Conservation (phyloP, 345 rosid species). For the Eucalyptus marginata region DNA sequence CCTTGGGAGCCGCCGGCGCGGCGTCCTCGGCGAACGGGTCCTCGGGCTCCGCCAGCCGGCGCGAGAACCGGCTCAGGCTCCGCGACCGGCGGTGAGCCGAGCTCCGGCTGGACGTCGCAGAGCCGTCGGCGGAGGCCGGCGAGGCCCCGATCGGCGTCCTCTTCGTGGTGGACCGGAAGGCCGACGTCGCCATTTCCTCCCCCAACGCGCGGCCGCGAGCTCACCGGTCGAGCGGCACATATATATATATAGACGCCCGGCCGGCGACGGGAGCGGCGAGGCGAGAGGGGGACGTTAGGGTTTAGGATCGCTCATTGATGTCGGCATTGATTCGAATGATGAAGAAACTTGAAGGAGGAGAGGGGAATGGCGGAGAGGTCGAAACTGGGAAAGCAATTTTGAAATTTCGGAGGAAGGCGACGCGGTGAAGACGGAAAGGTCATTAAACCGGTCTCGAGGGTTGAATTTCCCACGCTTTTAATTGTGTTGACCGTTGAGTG, state of each 20-base stretch:
- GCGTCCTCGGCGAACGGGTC: constrained; percentile 20
- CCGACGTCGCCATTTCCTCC: constrained; percentile 58
- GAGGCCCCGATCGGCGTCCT: constrained; percentile 32
- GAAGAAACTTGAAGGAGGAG: neutral
- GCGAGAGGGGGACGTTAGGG: neutral
- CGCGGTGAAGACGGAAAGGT: neutral
- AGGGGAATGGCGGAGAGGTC: neutral
- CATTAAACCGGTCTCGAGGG: neutral
- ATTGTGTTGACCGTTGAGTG: neutral
- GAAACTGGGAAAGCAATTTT: neutral
- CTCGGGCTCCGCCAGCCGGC: constrained; percentile 15
- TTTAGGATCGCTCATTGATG: neutral
- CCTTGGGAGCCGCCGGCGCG: constrained; percentile 30
- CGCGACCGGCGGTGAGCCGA: constrained; percentile 58
- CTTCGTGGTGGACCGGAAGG: constrained; percentile 54
- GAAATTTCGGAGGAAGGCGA: neutral
- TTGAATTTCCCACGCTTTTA: neutral
- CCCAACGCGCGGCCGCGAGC: neutral
- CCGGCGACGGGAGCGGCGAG: neutral
- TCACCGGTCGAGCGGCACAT: neutral
- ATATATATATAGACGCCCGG: neutral
- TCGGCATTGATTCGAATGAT: neutral
- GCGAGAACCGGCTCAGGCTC: constrained; percentile 84
- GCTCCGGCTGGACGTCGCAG: constrained; percentile 20
- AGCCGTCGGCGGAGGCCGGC: constrained; percentile 24